phyloP scores from a whole-genome alignment of 192 early-diverging fungal genomes.

The Coemansia sp. region DNA sequence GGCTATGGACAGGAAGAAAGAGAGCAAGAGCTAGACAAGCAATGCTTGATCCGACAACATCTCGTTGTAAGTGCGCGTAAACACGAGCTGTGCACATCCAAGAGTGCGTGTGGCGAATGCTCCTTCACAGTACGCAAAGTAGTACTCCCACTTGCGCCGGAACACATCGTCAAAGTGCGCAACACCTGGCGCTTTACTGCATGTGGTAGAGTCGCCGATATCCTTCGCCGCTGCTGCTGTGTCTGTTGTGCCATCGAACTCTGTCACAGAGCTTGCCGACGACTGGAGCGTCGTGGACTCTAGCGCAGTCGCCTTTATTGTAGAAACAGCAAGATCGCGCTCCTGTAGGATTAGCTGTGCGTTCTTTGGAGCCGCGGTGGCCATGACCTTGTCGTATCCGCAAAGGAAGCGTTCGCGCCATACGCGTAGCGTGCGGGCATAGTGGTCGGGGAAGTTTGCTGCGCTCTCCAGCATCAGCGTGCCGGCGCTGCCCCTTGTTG shows the following conservation, averaged over 20 bases:
- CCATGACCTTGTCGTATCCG: conserved; percentile 55
- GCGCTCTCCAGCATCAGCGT: conserved; percentile 60
- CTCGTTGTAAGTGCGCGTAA: conserved; percentile 54
- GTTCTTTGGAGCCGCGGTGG: conserved; percentile 20
- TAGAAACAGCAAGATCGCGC: conserved; percentile 40
- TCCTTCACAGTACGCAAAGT: conserved; percentile 80
- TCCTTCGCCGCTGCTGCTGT: too few species aligned
- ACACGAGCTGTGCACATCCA: conserved; percentile 60
- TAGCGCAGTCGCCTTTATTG: neutral
- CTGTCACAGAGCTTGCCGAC: conserved; percentile 19
- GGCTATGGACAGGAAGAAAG: neutral
- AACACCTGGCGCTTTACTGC: neutral
- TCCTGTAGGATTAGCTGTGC: conserved; percentile 30
- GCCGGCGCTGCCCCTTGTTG: conserved; percentile 56
- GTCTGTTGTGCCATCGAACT: neutral
- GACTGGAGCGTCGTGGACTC: neutral
- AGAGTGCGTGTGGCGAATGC: conserved; percentile 71
- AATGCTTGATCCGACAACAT: conserved; percentile 12
- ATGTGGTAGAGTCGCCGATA: too few species aligned
- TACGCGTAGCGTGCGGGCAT: conserved; percentile 63
- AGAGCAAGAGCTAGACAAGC: neutral
- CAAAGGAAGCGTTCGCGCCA: conserved; percentile 67
- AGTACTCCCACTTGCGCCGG: conserved; percentile 75
- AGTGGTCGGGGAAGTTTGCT: conserved; percentile 70
- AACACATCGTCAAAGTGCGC: conserved; percentile 55